Base-by-base conservation (phyloP, 306 rosid species). In the Senna siamea region DNA sequence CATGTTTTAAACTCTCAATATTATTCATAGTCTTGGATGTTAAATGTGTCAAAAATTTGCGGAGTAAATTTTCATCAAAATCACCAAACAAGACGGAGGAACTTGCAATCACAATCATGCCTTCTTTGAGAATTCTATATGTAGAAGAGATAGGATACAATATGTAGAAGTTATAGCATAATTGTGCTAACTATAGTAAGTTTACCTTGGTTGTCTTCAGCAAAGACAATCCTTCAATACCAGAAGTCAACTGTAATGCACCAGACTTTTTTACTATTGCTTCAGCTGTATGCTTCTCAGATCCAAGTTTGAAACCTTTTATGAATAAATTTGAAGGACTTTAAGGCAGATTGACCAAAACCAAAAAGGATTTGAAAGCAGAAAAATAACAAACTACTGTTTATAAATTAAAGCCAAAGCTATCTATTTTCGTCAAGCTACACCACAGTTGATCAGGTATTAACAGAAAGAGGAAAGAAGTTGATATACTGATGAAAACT, bases 291-390 rank as follows among this genome's bases (percentile, higher is more conserved):
- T 88, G 99, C 92, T 84, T 92, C 82, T 89, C 97, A 2, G 96
- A 81, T 79, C 99, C 99, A 80, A 92, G 92, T 80, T 92, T 94
- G 84, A 94, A 94, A 74, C 99, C 99, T 94, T 81, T 61, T 40
- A 79, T 1, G 57, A 73, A 60, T 17, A 77, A 71, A 48, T 74
- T 22, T 40, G 30, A 78, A 53, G 26, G 30, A 11, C 15, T 70
- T 66, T 5, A 37, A 32, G 40, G 6, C 40, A 37, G 40, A 37
- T 37, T 37, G 40, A 37, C 40, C 40, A 37, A 37, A 37, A 5
- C 3, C 7, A 37, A 37, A 37, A 80, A 59, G 17, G 37, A 13
- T 9, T 70, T 62, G 58, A 55, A 40, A 30, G 5, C 55, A 18
- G 1, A 18, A 66, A 69, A 62, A 69, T 47, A 14, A 76, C 64